Conservation (phyloP, 805 yeast genomes). For the Danielia oregonensis region DNA sequence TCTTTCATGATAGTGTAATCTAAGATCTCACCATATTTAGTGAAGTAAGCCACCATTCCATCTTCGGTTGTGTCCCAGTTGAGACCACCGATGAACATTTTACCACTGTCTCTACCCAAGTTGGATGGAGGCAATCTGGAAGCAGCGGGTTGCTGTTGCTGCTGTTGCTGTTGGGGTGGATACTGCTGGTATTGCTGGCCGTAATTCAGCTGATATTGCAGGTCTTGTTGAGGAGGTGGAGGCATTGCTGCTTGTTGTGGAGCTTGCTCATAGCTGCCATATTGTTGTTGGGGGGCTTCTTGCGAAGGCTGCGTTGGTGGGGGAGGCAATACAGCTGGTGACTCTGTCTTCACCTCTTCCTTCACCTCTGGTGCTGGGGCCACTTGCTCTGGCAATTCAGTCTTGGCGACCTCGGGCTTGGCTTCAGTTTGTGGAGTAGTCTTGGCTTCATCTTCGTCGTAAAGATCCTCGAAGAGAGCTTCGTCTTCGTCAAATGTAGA, state of each 20-base stretch:
- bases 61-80: conserved; percentile 98
- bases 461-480: conserved; percentile 89
- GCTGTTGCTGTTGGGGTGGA: conserved; percentile 3
- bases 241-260: conserved; percentile 1
- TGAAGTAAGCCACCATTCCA: conserved; percentile 72
- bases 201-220: conserved; percentile 9
- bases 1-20: conserved; percentile 95
- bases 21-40: conserved; percentile 81
- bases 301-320: background rate
- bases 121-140: conserved; percentile 23
- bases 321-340: background rate
- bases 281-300: conserved; percentile 1
- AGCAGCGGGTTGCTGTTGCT: conserved; percentile 5
- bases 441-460: conserved; percentile 29
- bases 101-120: conserved; percentile 63
- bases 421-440: conserved; percentile 4
- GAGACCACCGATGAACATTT: conserved; percentile 94
- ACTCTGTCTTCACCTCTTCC: background rate
- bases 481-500: conserved; percentile 79
- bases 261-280: conserved; percentile 1
- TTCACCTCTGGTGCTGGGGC: background rate
- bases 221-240: conserved; percentile 9
- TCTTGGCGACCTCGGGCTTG: conserved; percentile 13
- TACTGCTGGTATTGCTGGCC: conserved; percentile 13
- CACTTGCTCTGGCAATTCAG: background rate